Base-by-base conservation (phyloP, 208 protist species). In the Borovskyia barvae region DNA sequence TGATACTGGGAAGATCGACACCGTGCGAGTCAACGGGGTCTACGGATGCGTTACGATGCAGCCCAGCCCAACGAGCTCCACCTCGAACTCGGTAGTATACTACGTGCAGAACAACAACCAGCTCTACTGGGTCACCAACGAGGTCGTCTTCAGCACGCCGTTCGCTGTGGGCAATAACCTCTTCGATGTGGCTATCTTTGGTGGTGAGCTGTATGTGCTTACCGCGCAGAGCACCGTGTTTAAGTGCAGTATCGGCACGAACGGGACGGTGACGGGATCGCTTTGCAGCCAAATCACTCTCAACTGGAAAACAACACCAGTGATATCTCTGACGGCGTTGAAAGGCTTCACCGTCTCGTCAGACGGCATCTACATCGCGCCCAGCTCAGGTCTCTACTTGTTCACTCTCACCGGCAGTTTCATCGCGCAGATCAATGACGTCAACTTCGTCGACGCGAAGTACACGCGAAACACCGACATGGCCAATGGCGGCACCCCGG, bases 161-260 rank as follows among this genome's bases (percentile, higher is more conserved):
- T 46, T 77, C 11, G 53, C 77, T 40, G 28, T 68, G 39, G 59
- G 57, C 30, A 72, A 51, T 15, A 33, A 53, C 6, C 24, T 46
- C 22, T 71, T 45, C 20, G 75, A 62, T 48, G 46, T 82, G 24
- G 28, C 46, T 39, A n/a, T 77, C 7, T 65, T 71, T 55, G 19
- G 55, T 20, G 43, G 39, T 36, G 47, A 1, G 11, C 35, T 82
- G n/a, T 82, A 82, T 50, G 26, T 71, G 19, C 48, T 72, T 25
- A 68, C 51, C n/a, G 46, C 36, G 24, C 24, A 37, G 22, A 42
- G 59, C 17, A 15, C 20, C 24, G 52, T 82, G 2, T 74, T 59
- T 50, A 22, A 7, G 11, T 82, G 75, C 49, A 17, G n/a, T 25
- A 61, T 74, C 29, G 29, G 12, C 32, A 46, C 15, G 36, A 39